Percentiles rank a stretch among this genome's conserved stretches.
Conservation (phyloP, 371 early-diverging fungal species). For the Cokeromyces recurvatus region DNA sequence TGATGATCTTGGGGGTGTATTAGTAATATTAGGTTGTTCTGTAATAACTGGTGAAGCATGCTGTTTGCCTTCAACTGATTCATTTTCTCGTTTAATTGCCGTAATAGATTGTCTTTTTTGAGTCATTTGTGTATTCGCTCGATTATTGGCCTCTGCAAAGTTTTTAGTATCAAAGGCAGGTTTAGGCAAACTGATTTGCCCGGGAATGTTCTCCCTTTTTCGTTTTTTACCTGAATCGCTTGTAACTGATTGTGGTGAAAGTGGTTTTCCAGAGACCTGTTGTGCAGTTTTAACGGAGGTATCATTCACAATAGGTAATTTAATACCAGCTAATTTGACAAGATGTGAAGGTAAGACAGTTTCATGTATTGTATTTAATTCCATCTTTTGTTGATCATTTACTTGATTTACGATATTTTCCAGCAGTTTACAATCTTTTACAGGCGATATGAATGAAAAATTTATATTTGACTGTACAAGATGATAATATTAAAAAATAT, state of each 20-base stretch:
- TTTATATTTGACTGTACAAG: slow-evolving; percentile 33
- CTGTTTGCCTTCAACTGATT: slow-evolving; percentile 1
- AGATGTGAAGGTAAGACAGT: slow-evolving; percentile 34
- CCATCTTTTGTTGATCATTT: slow-evolving; percentile 31
- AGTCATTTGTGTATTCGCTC: slow-evolving; percentile 15
- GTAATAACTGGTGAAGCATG: neutral
- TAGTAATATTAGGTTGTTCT: neutral
- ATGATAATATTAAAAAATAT: neutral
- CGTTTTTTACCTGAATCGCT: slow-evolving; percentile 26
- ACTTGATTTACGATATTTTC: slow-evolving; percentile 29
- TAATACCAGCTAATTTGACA: slow-evolving; percentile 56
- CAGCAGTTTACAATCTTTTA: slow-evolving; percentile 28
- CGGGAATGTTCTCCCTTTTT: slow-evolving; percentile 40
- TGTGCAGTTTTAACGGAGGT: neutral
- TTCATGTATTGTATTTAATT: slow-evolving; percentile 35
- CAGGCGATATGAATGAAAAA: slow-evolving; percentile 43
- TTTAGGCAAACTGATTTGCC: slow-evolving; percentile 36
- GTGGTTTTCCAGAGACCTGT: neutral
- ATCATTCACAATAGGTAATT: too few species aligned
- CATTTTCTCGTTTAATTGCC: slow-evolving; percentile 7
- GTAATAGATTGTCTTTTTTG: slow-evolving; percentile 13
- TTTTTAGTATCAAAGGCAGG: slow-evolving; percentile 33
- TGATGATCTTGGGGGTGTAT: slow-evolving; percentile 4
- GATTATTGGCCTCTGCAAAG: slow-evolving; percentile 24
- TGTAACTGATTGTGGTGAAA: slow-evolving; percentile 28